Evolutionary conservation across 257 asterid species (phyloP).

Genomic region (Solanum ahanhuiri): DNA sequence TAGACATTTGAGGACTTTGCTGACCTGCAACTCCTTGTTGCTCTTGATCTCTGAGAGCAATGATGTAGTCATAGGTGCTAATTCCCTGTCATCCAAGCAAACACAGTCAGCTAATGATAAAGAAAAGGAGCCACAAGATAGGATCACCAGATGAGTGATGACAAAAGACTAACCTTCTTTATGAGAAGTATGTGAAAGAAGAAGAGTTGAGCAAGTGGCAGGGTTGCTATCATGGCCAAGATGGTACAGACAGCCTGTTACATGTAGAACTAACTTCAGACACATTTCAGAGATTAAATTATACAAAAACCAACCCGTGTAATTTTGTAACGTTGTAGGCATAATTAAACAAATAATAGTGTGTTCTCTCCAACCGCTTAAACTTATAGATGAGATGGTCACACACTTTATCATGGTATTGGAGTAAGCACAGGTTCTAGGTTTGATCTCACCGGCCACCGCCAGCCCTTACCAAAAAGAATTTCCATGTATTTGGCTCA

Average conservation of each 20-base stretch:
- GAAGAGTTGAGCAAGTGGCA: conserved; percentile 94
- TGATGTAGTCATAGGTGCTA: conserved; percentile 95
- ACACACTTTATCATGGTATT: neutral
- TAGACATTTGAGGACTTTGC: conserved; percentile 95
- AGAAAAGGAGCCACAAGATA: neutral
- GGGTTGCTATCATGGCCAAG: conserved; percentile 95
- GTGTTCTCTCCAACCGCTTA: neutral
- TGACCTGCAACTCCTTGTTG: conserved; percentile 67
- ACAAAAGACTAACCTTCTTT: conserved; percentile 49
- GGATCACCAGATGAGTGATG: neutral
- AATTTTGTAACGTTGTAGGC: neutral
- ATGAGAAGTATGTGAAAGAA: conserved; percentile 96
- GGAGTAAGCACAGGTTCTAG: neutral
- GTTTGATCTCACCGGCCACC: neutral
- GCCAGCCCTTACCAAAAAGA: neutral
- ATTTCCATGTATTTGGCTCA: neutral
- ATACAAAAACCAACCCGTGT: neutral
- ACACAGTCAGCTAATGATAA: neutral
- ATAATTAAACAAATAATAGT: neutral
- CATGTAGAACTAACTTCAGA: neutral
- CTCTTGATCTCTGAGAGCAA: conserved; percentile 95
- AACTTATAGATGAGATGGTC: neutral
- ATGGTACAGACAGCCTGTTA: conserved; percentile 85
- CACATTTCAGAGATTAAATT: neutral
- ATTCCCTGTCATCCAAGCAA: conserved; percentile 52